Evolutionary conservation across 1,139 yeast species (phyloP).

Genomic region (Taphrina confusa): DNA sequence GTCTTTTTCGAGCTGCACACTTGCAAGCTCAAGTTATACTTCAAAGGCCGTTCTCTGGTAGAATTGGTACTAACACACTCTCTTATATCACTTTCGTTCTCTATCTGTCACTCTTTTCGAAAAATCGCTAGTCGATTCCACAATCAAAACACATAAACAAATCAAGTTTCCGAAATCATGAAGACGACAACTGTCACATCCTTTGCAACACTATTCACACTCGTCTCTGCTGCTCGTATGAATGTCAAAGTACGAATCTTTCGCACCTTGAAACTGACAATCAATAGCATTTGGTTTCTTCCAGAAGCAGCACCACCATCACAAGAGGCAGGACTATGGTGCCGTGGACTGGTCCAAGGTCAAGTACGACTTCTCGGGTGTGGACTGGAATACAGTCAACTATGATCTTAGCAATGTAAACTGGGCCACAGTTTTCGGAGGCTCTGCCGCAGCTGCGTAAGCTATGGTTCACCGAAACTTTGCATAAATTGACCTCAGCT

Average conservation of each 20-base stretch:
- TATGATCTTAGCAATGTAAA: conserved; percentile 22
- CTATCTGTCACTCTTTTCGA: conserved; percentile 10
- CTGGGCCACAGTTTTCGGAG: conserved; percentile 13
- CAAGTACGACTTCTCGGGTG: conserved; percentile 25
- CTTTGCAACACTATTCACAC: neutral
- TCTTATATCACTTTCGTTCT: neutral
- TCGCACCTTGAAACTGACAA: neutral
- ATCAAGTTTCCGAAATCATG: neutral
- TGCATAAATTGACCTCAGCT: too few relatives aligned
- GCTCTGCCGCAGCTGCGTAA: conserved; percentile 15
- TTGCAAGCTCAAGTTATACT: neutral
- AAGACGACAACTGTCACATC: neutral
- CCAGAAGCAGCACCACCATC: conserved; percentile 20
- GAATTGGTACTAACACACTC: conserved; percentile 15
- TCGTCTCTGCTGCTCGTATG: conserved; percentile 9
- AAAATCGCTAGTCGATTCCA: conserved; percentile 1
- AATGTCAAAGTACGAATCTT: neutral
- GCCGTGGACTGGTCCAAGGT: conserved; percentile 24
- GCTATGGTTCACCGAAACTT: too few relatives aligned
- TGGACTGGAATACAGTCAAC: conserved; percentile 30
- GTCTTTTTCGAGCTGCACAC: neutral
- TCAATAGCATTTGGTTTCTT: neutral
- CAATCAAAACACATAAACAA: neutral
- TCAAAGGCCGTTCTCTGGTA: conserved; percentile 28
- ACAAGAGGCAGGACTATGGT: conserved; percentile 28